Evolutionary conservation across 345 rosid species (phyloP).

Genomic region (Carallia brachiata): DNA sequence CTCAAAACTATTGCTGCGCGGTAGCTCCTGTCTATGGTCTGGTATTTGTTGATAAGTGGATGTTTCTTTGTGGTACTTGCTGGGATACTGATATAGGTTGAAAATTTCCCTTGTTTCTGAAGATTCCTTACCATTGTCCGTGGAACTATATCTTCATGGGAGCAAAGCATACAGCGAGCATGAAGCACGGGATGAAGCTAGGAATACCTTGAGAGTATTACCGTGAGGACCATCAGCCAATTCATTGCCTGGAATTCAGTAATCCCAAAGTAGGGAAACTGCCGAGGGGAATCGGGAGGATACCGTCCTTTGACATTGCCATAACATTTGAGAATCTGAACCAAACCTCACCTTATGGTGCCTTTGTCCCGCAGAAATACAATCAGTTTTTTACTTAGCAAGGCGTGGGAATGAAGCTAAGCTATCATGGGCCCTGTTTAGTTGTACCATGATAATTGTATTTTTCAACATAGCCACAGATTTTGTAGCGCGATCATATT

Average conservation of each 20-base stretch:
- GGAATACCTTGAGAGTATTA: slow-evolving; percentile 83
- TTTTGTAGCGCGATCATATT: neutral
- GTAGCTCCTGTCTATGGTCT: no score
- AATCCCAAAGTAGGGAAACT: slow-evolving; percentile 76
- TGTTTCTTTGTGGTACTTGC: no score
- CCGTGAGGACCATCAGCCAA: slow-evolving; percentile 87
- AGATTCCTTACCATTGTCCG: slow-evolving; percentile 87
- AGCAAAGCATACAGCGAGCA: slow-evolving; percentile 85
- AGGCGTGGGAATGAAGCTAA: neutral
- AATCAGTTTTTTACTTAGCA: neutral
- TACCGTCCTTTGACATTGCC: slow-evolving; percentile 43
- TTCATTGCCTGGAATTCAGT: slow-evolving; percentile 94
- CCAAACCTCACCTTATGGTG: neutral
- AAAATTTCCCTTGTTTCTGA: slow-evolving; percentile 1
- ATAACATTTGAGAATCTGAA: neutral
- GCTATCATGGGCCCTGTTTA: neutral
- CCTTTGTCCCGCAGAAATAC: neutral
- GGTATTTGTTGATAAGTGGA: no score
- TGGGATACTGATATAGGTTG: no score
- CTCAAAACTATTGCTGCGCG: no score
- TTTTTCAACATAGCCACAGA: neutral
- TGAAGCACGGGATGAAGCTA: slow-evolving; percentile 81
- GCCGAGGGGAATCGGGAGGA: slow-evolving; percentile 87
- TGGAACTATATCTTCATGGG: slow-evolving; percentile 99
- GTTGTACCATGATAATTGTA: neutral